Percentiles rank a stretch among this genome's conserved stretches.
Evolutionary conservation across 345 rosid genomes (phyloP).

Genomic region (Eucalyptus marginata): DNA sequence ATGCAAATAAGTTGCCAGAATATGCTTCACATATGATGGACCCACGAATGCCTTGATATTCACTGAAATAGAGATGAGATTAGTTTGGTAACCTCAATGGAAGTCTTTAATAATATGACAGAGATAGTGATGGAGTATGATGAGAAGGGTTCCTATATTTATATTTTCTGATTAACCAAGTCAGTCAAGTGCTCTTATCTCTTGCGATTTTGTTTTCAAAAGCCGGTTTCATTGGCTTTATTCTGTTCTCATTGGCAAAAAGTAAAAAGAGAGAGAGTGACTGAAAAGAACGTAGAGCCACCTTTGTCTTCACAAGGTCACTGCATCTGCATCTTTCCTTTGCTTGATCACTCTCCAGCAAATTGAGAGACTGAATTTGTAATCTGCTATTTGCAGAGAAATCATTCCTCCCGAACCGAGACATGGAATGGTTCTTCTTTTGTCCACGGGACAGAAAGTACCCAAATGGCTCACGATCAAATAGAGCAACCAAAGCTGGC

Average conservation of each 20-base stretch:
- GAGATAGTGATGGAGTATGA: background rate
- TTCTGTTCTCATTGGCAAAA: background rate
- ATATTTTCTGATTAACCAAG: background rate
- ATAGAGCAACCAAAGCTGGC: conserved; percentile 82
- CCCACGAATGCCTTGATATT: background rate
- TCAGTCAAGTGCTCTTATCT: background rate
- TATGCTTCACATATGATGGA: background rate
- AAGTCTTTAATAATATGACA: background rate
- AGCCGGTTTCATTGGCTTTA: background rate
- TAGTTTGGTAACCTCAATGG: background rate
- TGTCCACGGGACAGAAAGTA: conserved; percentile 76
- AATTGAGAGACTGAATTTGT: background rate
- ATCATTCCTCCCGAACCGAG: conserved; percentile 68
- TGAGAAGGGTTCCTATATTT: background rate
- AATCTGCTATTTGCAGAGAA: conserved; percentile 32
- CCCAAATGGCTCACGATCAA: conserved; percentile 74
- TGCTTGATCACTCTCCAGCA: background rate
- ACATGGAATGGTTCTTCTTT: conserved; percentile 94
- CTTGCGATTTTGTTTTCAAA: background rate
- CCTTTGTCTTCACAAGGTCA: background rate
- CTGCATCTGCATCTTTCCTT: background rate
- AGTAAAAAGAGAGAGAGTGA: background rate
- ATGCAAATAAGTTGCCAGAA: background rate
- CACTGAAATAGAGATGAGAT: background rate
- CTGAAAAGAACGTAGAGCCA: background rate